Evolutionary conservation across 768 basidiomycete genomes (phyloP).

Genomic region (Pleurotus tuoliensis): DNA sequence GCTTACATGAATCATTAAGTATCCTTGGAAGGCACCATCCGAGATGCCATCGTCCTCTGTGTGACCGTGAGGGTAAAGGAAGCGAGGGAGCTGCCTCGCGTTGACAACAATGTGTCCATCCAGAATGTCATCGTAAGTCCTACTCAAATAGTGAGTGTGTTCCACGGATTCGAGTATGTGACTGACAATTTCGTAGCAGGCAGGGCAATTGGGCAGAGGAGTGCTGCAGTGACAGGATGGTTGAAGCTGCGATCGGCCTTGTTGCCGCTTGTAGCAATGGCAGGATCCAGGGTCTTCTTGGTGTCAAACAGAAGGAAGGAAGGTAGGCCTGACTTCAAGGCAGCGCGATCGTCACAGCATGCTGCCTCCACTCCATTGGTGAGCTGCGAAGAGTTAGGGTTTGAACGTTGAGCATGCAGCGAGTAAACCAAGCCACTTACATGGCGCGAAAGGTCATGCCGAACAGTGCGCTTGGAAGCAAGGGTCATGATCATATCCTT

Average conservation of each 20-base stretch:
- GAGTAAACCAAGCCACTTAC: background rate
- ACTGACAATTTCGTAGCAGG: background rate
- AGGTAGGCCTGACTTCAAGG: background rate
- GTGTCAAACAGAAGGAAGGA: background rate
- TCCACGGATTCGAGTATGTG: too few relatives aligned
- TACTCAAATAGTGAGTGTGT: background rate
- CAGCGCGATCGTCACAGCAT: background rate
- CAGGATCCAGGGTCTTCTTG: constrained; percentile 11
- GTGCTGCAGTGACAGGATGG: constrained; percentile 21
- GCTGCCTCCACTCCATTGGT: background rate
- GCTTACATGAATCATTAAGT: background rate
- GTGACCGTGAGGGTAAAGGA: constrained; percentile 22
- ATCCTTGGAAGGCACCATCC: background rate
- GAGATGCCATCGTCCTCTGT: constrained; percentile 6
- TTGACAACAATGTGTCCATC: background rate
- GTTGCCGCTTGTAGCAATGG: constrained; percentile 10
- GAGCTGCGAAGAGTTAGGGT: background rate
- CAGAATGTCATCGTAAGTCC: background rate
- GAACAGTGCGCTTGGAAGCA: background rate
- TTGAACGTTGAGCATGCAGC: too few relatives aligned
- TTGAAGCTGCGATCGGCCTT: constrained; percentile 13
- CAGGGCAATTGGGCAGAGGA: constrained; percentile 22
- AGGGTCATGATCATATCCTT: constrained; percentile 2
- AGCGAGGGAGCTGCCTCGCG: constrained; percentile 23
- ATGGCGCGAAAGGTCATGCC: background rate